Percentiles rank a stretch among this genome's conserved stretches.
phyloP scores from a whole-genome alignment of 805 yeast species.

The Candida coquimbonensis region DNA sequence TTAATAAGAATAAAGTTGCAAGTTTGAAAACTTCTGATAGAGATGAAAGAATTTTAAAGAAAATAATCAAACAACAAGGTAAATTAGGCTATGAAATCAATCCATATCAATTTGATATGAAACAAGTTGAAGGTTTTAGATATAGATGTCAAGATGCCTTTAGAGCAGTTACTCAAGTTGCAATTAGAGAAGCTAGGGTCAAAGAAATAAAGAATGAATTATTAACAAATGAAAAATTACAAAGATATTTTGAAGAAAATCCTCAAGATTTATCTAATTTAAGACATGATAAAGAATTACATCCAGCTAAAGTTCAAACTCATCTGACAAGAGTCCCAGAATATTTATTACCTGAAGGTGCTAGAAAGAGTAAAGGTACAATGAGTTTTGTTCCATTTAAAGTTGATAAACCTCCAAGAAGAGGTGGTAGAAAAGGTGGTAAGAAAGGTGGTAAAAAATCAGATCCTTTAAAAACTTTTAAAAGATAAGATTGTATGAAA shows the following conservation, averaged over 20 bases:
- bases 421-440: slow-evolving; percentile 19
- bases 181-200: slow-evolving; percentile 88
- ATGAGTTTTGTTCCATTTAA: slow-evolving; percentile 70
- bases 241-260: slow-evolving; percentile 93
- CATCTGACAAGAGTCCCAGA: slow-evolving; percentile 92
- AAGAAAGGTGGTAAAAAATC: slow-evolving; percentile 33
- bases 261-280: slow-evolving; percentile 87
- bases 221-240: slow-evolving; percentile 80
- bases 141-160: slow-evolving; percentile 97
- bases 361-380: slow-evolving; percentile 46
- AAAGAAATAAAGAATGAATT: slow-evolving; percentile 84
- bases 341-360: slow-evolving; percentile 77
- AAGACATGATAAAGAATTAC: slow-evolving; percentile 87
- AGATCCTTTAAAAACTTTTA: slow-evolving; percentile 62
- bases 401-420: slow-evolving; percentile 27
- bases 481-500: slow-evolving; percentile 12
- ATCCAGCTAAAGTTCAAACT: slow-evolving; percentile 71
- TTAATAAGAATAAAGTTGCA: slow-evolving; percentile 85
- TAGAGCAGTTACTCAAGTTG: slow-evolving; percentile 84
- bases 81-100: slow-evolving; percentile 66
- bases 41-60: slow-evolving; percentile 78
- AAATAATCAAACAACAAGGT: slow-evolving; percentile 71
- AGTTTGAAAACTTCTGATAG: slow-evolving; percentile 59
- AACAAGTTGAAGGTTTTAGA: slow-evolving; percentile 91
- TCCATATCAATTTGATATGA: slow-evolving; percentile 87